These are phyloP conservation scores for Aspergillus panamensis DNA, from an alignment of 495 filamentous ascomycete genomes.

Conservation along the genomic window DNA sequence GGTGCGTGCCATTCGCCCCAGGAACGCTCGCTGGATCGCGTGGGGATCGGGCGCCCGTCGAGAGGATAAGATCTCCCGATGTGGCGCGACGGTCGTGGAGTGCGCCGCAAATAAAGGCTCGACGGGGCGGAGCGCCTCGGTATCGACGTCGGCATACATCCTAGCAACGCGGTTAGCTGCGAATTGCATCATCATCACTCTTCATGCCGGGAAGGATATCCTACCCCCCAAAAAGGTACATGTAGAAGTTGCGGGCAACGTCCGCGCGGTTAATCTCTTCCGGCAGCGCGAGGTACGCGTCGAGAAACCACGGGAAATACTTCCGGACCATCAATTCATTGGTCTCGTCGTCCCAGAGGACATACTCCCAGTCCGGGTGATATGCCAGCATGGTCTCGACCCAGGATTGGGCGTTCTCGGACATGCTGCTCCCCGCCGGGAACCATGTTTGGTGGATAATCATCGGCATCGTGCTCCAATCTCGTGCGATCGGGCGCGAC, in stretches of 20 bases:
- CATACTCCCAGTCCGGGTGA: conserved; percentile 24
- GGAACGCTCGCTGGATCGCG: conserved; percentile 17
- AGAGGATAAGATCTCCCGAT: background rate
- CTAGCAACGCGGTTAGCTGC: conserved; percentile 3
- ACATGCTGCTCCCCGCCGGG: conserved; percentile 26
- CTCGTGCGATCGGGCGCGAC: conserved; percentile 13
- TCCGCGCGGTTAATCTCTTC: conserved; percentile 24
- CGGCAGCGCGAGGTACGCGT: conserved; percentile 16
- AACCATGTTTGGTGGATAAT: conserved; percentile 29
- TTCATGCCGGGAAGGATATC: background rate
- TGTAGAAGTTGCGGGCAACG: conserved; percentile 24
- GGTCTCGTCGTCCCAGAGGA: conserved; percentile 26
- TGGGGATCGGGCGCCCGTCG: background rate
- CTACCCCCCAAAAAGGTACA: conserved; percentile 24
- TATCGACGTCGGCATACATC: conserved; percentile 27
- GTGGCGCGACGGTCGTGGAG: conserved; percentile 10
- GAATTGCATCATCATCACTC: background rate
- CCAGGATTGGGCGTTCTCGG: conserved; percentile 20
- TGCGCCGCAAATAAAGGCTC: conserved; percentile 18
- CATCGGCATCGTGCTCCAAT: conserved; percentile 21
- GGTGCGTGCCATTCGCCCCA: conserved; percentile 23
- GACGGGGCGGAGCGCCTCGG: conserved; percentile 20
- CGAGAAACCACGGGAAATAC: conserved; percentile 24
- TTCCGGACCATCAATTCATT: conserved; percentile 20
- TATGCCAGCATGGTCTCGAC: conserved; percentile 17